Evolutionary conservation across 148 eudicot species (phyloP).

Genomic region (Pouteria glomerata): DNA sequence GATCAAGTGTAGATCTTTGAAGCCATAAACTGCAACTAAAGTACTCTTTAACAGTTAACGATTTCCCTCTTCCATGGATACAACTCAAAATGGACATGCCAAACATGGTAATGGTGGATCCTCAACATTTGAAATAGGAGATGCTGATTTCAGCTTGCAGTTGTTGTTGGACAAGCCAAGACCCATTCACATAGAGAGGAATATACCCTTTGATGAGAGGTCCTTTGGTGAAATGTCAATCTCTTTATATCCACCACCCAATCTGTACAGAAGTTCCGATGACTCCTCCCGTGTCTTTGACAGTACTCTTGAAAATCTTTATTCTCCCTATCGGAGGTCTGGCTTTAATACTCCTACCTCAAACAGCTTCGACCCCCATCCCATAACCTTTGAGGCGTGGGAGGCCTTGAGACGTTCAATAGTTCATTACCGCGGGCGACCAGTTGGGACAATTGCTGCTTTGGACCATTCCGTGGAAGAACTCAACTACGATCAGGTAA

Average conservation of each 20-base stretch:
- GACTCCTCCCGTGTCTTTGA: slow-evolving; percentile 34
- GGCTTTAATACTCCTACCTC: slow-evolving; percentile 74
- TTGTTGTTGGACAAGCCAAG: slow-evolving; percentile 54
- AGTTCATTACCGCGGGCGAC: slow-evolving; percentile 76
- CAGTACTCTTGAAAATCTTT: slow-evolving; percentile 36
- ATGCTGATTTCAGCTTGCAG: no score
- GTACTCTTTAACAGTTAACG: no score
- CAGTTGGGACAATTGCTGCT: slow-evolving; percentile 98
- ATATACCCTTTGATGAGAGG: slow-evolving; percentile 77
- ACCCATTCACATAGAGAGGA: slow-evolving; percentile 54
- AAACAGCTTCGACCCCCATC: slow-evolving; percentile 57
- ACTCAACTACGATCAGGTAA: slow-evolving; percentile 93
- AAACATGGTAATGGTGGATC: no score
- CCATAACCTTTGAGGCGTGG: slow-evolving; percentile 85
- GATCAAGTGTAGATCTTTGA: no score
- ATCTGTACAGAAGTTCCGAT: slow-evolving; percentile 39
- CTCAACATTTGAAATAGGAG: no score
- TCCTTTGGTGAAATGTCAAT: slow-evolving; percentile 47
- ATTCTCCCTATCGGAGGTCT: slow-evolving; percentile 49
- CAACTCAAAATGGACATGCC: no score
- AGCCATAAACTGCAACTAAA: no score
- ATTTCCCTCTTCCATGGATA: no score
- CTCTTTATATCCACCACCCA: slow-evolving; percentile 41
- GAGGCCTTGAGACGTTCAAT: slow-evolving; percentile 65
- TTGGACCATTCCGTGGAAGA: slow-evolving; percentile 67